Conservation (phyloP, 2,329 filamentous ascomycete species). For the Claviceps purpurea region DNA sequence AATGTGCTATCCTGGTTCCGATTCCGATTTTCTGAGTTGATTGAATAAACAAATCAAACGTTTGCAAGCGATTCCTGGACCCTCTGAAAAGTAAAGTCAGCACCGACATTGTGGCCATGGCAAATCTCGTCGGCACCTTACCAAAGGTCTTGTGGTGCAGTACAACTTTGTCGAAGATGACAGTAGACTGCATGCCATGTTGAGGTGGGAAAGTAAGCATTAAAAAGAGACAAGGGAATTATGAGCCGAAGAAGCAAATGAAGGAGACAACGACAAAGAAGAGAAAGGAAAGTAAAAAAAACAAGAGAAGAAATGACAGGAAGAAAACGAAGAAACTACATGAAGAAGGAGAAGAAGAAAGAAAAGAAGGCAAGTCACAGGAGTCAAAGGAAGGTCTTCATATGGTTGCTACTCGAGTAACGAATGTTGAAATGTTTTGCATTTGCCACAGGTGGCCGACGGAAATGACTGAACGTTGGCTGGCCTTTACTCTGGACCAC, state of each 20-base stretch:
- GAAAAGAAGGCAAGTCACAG: not conserved
- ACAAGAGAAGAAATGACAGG: not conserved
- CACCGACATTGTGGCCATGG: not conserved
- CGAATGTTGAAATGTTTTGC: too few relatives aligned
- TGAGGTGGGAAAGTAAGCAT: not conserved
- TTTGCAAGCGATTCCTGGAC: not conserved
- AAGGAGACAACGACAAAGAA: not conserved
- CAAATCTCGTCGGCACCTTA: not conserved
- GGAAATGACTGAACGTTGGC: too few relatives aligned
- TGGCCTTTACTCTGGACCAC: too few relatives aligned
- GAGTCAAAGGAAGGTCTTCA: too few relatives aligned
- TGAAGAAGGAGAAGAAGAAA: not conserved
- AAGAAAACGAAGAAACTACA: not conserved
- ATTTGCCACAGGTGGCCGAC: too few relatives aligned
- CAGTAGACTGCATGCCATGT: not conserved
- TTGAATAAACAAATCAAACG: not conserved
- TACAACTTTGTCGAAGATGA: not conserved
- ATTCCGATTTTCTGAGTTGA: conserved; percentile 6
- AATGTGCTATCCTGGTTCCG: conserved; percentile 3
- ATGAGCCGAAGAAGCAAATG: not conserved
- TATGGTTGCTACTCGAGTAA: too few relatives aligned
- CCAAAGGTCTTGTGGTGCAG: too few relatives aligned
- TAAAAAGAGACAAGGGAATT: not conserved
- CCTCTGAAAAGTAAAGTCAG: not conserved
- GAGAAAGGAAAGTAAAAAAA: not conserved